A percentile compares a stretch with the other conserved stretches of the same genome.
Evolutionary conservation across 495 filamentous ascomycete species (phyloP).

Genomic region (Annulohypoxylon bovei): DNA sequence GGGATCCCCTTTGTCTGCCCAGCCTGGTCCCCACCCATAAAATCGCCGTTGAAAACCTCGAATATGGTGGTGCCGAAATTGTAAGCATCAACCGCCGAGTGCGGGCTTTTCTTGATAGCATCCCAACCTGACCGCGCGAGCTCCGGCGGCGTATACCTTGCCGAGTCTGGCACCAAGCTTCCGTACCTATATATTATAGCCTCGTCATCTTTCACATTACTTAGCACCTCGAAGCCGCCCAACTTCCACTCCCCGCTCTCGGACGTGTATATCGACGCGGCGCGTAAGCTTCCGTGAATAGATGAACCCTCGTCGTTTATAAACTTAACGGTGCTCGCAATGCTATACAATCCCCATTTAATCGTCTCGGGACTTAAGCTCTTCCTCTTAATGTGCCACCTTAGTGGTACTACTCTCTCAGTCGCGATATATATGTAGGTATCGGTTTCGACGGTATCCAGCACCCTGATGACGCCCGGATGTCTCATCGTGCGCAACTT

Average conservation of each 20-base stretch:
- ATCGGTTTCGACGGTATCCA: constrained; percentile 97
- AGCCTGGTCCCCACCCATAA: constrained; percentile 75
- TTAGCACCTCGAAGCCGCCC: constrained; percentile 90
- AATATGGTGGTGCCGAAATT: constrained; percentile 84
- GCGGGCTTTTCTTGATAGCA: constrained; percentile 79
- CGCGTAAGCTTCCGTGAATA: constrained; percentile 85
- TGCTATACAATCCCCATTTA: constrained; percentile 91
- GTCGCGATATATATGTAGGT: constrained; percentile 94
- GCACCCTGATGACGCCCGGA: constrained; percentile 89
- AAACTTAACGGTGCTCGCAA: constrained; percentile 93
- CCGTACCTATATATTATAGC: constrained; percentile 91
- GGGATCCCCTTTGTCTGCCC: constrained; percentile 88
- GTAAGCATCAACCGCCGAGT: constrained; percentile 86
- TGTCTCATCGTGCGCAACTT: constrained; percentile 92
- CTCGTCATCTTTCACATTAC: constrained; percentile 94
- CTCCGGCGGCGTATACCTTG: constrained; percentile 85
- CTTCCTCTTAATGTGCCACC: constrained; percentile 86
- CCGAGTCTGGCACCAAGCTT: constrained; percentile 83
- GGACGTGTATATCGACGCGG: constrained; percentile 86
- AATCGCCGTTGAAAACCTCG: constrained; percentile 90
- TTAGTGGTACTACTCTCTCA: constrained; percentile 83
- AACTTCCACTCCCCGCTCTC: constrained; percentile 99
- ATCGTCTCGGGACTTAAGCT: constrained; percentile 86
- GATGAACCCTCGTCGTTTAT: constrained; percentile 93
- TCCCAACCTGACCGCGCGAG: constrained; percentile 89